phyloP scores from a whole-genome alignment of 768 basidiomycete species.

The Tricholoma saponaceum region DNA sequence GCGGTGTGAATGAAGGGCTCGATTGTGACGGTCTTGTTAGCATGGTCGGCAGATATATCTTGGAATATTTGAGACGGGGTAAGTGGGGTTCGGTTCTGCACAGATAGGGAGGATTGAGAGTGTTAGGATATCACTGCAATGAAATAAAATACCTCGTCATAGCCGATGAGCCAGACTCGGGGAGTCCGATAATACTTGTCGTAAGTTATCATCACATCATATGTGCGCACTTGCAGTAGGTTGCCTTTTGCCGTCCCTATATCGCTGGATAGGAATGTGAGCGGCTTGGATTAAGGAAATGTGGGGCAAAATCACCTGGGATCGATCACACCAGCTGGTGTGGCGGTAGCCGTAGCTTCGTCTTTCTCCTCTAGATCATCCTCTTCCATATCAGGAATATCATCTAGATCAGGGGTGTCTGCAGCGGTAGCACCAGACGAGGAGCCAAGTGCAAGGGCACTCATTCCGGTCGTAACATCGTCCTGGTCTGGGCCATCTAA shows the following conservation, averaged over 20 bases:
- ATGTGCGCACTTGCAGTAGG: constrained; percentile 92
- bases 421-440: constrained; percentile 25
- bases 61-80: constrained; percentile 92
- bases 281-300: neutral
- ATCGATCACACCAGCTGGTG: constrained; percentile 36
- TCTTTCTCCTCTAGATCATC: constrained; percentile 88
- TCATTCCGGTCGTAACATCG: constrained; percentile 41
- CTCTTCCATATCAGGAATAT: constrained; percentile 99
- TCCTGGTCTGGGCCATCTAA: constrained; percentile 51
- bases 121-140: neutral
- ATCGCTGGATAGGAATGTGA: constrained; percentile 34
- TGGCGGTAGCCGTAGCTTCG: constrained; percentile 74
- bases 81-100: constrained; percentile 81
- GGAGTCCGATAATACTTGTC: constrained; percentile 99
- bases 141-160: constrained; percentile 72
- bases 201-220: constrained; percentile 99
- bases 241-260: constrained; percentile 72
- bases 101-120: constrained; percentile 3
- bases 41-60: constrained; percentile 96
- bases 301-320: constrained; percentile 38
- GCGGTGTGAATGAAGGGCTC: constrained; percentile 95
- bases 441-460: constrained; percentile 40
- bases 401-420: constrained; percentile 90
- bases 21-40: constrained; percentile 97
- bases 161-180: constrained; percentile 95